phyloP scores from a whole-genome alignment of 768 basidiomycete genomes.

The Mycena haematopus region DNA sequence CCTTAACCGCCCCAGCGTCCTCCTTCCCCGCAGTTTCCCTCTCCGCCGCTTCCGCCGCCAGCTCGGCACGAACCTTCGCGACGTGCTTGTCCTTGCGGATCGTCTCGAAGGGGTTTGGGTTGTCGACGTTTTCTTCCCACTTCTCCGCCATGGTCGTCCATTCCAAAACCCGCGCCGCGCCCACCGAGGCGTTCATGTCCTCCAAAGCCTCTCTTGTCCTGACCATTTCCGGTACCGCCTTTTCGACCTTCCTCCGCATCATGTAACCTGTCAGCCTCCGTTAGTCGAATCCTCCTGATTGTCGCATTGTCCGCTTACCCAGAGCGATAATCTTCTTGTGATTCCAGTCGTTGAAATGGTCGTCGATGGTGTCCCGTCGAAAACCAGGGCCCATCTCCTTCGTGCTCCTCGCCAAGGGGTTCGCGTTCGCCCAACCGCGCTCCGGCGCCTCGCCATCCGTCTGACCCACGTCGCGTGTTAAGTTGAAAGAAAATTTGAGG shows the following conservation, averaged over 20 bases:
- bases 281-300: no score
- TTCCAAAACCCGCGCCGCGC: background rate
- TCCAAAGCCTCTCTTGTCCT: background rate
- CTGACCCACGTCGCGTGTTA: background rate
- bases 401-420: background rate
- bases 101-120: background rate
- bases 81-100: slow-evolving; percentile 4
- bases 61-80: slow-evolving; percentile 27
- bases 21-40: no score
- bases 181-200: background rate
- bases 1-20: no score
- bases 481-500: background rate
- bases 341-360: background rate
- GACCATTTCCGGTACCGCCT: slow-evolving; percentile 1
- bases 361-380: background rate
- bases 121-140: background rate
- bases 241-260: background rate
- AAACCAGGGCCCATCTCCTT: background rate
- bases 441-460: background rate
- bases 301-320: background rate
- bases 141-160: slow-evolving; percentile 5
- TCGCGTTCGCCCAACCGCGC: background rate
- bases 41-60: slow-evolving; percentile 15
- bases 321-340: background rate
- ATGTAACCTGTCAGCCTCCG: background rate